Conservation (phyloP, 768 basidiomycete genomes). For the Neoboletus magnificus region DNA sequence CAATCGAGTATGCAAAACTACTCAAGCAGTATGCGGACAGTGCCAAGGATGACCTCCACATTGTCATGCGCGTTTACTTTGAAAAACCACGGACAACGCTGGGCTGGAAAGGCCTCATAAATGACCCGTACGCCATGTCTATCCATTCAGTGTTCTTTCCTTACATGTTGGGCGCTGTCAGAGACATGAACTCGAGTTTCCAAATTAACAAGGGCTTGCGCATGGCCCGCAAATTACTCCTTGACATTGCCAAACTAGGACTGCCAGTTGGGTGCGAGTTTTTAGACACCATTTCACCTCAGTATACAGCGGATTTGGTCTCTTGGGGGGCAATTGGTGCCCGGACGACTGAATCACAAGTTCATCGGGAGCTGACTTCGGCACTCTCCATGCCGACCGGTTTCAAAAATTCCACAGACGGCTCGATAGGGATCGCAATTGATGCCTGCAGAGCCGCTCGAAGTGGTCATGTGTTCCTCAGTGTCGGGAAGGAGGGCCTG, state of each 20-base stretch:
- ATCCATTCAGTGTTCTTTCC: neutral
- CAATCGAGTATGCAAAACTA: slow-evolving; percentile 80
- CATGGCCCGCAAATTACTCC: slow-evolving; percentile 78
- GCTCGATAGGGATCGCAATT: slow-evolving; percentile 84
- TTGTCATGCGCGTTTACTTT: slow-evolving; percentile 98
- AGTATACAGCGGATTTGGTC: slow-evolving; percentile 91
- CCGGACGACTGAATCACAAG: slow-evolving; percentile 88
- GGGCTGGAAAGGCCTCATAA: slow-evolving; percentile 99
- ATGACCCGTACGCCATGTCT: slow-evolving; percentile 61
- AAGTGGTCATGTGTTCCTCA: slow-evolving; percentile 90
- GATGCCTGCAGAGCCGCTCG: slow-evolving; percentile 94
- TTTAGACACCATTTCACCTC: slow-evolving; percentile 71
- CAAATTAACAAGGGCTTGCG: slow-evolving; percentile 96
- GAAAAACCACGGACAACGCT: slow-evolving; percentile 96
- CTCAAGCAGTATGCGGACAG: slow-evolving; percentile 77
- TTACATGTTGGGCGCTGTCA: slow-evolving; percentile 1
- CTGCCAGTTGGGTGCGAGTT: slow-evolving; percentile 97
- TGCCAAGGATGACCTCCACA: slow-evolving; percentile 82
- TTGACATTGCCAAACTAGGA: slow-evolving; percentile 88
- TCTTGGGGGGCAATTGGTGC: slow-evolving; percentile 98
- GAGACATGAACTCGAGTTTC: slow-evolving; percentile 85
- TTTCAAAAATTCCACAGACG: slow-evolving; percentile 99
- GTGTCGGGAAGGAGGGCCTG: slow-evolving; percentile 94
- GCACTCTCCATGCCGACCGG: slow-evolving; percentile 95
- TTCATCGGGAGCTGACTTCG: slow-evolving; percentile 84